A percentile compares a stretch with the other conserved stretches of the same genome.
Evolutionary conservation across 306 rosid species (phyloP).

Genomic region (Lathyrus oleraceus): DNA sequence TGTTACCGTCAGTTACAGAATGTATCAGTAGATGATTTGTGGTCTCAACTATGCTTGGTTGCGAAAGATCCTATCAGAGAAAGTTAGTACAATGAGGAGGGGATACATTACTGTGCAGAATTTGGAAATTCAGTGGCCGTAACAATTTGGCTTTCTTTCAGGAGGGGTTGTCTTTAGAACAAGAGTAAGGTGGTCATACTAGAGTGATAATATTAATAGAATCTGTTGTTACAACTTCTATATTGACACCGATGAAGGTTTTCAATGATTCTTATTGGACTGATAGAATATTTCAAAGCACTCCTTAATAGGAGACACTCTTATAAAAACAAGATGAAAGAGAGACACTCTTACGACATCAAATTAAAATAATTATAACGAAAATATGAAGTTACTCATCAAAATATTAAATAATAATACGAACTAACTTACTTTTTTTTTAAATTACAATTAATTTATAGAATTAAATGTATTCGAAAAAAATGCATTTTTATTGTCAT

Average conservation of each 20-base stretch:
- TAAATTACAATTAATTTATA: too few species aligned
- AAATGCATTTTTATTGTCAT: too few species aligned
- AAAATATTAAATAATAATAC: too few species aligned
- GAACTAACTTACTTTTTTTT: too few species aligned
- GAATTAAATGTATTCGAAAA: too few species aligned
- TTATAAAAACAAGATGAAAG: slow-evolving; percentile 37
- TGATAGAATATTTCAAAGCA: slow-evolving; percentile 57
- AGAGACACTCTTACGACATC: slow-evolving; percentile 35
- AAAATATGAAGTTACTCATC: too few species aligned
- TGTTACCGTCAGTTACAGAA: too few species aligned
- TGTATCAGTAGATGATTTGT: slow-evolving; percentile 46
- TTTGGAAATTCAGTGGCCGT: slow-evolving; percentile 44
- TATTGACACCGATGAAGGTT: slow-evolving; percentile 33
- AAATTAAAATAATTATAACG: too few species aligned
- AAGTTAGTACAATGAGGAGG: slow-evolving; percentile 28
- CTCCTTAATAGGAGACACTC: slow-evolving; percentile 47
- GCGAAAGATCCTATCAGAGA: slow-evolving; percentile 49
- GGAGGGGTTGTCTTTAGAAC: slow-evolving; percentile 38
- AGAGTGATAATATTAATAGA: slow-evolving; percentile 40
- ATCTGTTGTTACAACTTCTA: slow-evolving; percentile 10
- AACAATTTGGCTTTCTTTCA: slow-evolving; percentile 33
- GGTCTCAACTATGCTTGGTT: slow-evolving; percentile 49
- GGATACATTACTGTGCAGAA: slow-evolving; percentile 45
- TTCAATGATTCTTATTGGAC: slow-evolving; percentile 61
- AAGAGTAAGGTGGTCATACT: slow-evolving; percentile 38